Conservation (phyloP, 2,329 filamentous ascomycete genomes). For the Botrytis galanthina region DNA sequence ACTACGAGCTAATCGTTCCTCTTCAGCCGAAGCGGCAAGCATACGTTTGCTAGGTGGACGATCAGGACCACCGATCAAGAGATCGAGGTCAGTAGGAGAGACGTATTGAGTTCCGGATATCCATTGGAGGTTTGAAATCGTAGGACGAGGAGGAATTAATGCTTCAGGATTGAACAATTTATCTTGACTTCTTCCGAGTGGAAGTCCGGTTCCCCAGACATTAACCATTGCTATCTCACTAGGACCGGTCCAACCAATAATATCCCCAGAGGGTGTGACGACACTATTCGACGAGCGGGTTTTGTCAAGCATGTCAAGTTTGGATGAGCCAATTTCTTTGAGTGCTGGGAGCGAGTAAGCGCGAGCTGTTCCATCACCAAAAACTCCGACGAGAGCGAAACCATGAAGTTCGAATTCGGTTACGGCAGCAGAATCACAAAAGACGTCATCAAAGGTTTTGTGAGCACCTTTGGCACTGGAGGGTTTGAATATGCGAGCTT, state of each 20-base stretch:
- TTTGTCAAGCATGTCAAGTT: slow-evolving; percentile 69
- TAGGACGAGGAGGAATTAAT: slow-evolving; percentile 74
- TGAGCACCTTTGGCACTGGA: slow-evolving; percentile 84
- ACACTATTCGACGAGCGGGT: slow-evolving; percentile 66
- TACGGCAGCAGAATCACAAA: slow-evolving; percentile 79
- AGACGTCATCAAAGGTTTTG: slow-evolving; percentile 76
- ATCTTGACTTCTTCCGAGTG: slow-evolving; percentile 64
- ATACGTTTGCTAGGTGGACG: slow-evolving; percentile 86
- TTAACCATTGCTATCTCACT: slow-evolving; percentile 82
- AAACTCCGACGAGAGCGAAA: slow-evolving; percentile 77
- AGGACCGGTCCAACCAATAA: slow-evolving; percentile 85
- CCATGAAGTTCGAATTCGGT: slow-evolving; percentile 73
- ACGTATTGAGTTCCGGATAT: slow-evolving; percentile 92
- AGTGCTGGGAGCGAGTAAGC: slow-evolving; percentile 85
- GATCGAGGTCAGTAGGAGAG: slow-evolving; percentile 80
- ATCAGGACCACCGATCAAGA: slow-evolving; percentile 85
- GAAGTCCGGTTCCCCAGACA: slow-evolving; percentile 74
- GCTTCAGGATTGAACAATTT: slow-evolving; percentile 75
- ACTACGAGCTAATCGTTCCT: slow-evolving; percentile 59
- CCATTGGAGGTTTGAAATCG: slow-evolving; percentile 95
- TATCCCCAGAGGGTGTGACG: slow-evolving; percentile 74
- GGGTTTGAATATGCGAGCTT: slow-evolving; percentile 85
- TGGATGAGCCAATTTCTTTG: slow-evolving; percentile 73
- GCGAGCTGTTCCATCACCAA: slow-evolving; percentile 75
- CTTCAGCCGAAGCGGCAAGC: slow-evolving; percentile 73